These are phyloP conservation scores for Mycena polygramma DNA, from an alignment of 768 basidiomycete genomes.

Conservation along the genomic window DNA sequence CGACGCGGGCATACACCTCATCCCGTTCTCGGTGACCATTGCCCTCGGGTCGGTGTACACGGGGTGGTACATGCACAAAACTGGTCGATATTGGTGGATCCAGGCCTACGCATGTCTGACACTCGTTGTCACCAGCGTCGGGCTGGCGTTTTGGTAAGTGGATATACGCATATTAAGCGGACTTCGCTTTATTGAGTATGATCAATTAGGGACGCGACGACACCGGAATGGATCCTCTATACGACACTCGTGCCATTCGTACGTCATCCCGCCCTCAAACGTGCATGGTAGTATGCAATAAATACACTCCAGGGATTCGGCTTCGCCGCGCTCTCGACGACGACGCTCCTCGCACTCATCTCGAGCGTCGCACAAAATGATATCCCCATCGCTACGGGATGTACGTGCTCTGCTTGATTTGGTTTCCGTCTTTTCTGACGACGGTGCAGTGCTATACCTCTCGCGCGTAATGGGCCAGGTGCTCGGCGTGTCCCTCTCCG, in stretches of 20 bases:
- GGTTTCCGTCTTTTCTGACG: conserved; percentile 37
- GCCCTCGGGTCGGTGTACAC: neutral
- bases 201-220: conserved; percentile 22
- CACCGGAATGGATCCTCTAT: conserved; percentile 37
- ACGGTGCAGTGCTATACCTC: conserved; percentile 63
- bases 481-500: conserved; percentile 75
- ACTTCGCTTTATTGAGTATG: too few species aligned
- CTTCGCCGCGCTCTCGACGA: conserved; percentile 50
- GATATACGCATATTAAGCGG: too few species aligned
- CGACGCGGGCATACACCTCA: neutral
- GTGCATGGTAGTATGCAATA: too few species aligned
- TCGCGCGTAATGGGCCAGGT: conserved; percentile 83
- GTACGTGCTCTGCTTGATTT: conserved; percentile 53
- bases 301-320: neutral
- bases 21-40: neutral
- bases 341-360: conserved; percentile 73
- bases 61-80: neutral
- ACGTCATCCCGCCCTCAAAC: neutral
- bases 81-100: conserved; percentile 2
- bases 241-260: conserved; percentile 49
- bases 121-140: neutral
- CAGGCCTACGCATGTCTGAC: neutral
- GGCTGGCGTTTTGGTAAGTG: neutral
- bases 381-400: conserved; percentile 76
- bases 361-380: conserved; percentile 68